Base-by-base conservation (phyloP, 2,329 filamentous ascomycete genomes). In the Cytospora paraplurivora region DNA sequence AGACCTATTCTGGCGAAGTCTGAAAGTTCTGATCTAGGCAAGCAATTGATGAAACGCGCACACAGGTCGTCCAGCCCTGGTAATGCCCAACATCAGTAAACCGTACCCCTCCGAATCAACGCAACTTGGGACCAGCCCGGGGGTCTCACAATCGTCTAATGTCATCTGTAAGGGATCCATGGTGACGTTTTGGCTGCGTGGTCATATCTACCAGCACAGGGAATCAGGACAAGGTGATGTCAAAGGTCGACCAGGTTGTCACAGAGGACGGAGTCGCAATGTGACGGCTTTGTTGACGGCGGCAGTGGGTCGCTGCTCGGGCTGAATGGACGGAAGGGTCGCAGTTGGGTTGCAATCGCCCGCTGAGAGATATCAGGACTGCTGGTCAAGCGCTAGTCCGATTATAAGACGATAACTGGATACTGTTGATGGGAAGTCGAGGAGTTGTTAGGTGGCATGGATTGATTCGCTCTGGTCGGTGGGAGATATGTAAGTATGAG, bases 21-120 rank as follows among this genome's bases (percentile, higher is more conserved):
- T 69, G 88, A 88, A 54, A 98, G 85, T 77, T 99, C 95, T 77
- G 95, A 92, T 68, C 91, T 85, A 53, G 96, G 95, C 66, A 98
- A 86, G 78, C 99, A 98, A 77, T 98, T 92, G 74, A 99, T 94
- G 79, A 99, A 99, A 75, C 96, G 92, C 76, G 96, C 94, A 78
- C 93, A 97, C 65, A 98, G 86, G 79, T 98, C 94, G 88, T 98
- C 94, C 81, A 98, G 85, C 93, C 92, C 91, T 94, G 72, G 68
- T 11, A 59, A 54, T 15, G 51, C 41, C n/a, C 17, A 44, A 55
- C 50, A 62, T 71, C 62, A 70, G 64, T 70, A 61, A 72, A 63
- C 47, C 41, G 13, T 21, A 47, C 47, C 49, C 58, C 35, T 62
- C 54, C 53, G 62, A 53, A 59, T 65, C 62, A 59, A 53, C 41